A percentile compares a stretch with the other conserved stretches of the same genome.
These are phyloP conservation scores for Entomortierella beljakovae DNA, from an alignment of 192 early-diverging fungal species.

Conservation along the genomic window DNA sequence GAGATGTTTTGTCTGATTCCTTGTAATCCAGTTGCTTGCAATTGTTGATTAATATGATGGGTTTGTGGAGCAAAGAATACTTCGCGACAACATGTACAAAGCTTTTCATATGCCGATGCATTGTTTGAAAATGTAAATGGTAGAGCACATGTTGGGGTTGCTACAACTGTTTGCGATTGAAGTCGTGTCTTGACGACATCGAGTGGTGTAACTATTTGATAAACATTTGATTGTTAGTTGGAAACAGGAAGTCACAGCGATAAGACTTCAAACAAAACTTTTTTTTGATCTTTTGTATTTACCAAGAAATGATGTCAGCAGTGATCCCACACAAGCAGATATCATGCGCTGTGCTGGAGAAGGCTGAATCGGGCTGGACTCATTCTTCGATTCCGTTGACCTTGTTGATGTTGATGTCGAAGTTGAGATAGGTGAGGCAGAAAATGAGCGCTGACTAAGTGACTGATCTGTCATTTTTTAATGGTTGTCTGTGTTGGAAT, in stretches of 20 bases:
- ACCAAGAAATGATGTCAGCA: conserved; percentile 86
- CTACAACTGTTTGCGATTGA: conserved; percentile 67
- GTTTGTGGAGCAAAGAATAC: conserved; percentile 48
- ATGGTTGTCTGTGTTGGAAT: neutral
- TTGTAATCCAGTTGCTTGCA: neutral
- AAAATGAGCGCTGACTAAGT: neutral
- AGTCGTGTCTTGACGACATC: conserved; percentile 92
- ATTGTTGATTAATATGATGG: neutral
- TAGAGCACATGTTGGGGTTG: conserved; percentile 37
- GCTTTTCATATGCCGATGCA: conserved; percentile 52
- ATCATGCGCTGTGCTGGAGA: conserved; percentile 74
- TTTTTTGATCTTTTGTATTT: conserved; percentile 17
- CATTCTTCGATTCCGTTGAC: neutral
- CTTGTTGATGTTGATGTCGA: neutral
- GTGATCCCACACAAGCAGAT: conserved; percentile 86
- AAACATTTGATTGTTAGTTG: conserved; percentile 17
- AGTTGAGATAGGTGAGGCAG: neutral
- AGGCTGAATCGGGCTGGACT: conserved; percentile 32
- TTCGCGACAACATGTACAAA: conserved; percentile 57
- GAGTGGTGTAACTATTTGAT: conserved; percentile 77
- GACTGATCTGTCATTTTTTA: neutral
- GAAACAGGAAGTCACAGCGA: conserved; percentile 45
- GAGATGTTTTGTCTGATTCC: conserved; percentile 43
- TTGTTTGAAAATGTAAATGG: conserved; percentile 45
- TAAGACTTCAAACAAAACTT: conserved; percentile 25